Evolutionary conservation across 495 filamentous ascomycete species (phyloP), one percentile per base, ranked within the genome.

Genomic region (Hyaloscypha finlandica): DNA sequence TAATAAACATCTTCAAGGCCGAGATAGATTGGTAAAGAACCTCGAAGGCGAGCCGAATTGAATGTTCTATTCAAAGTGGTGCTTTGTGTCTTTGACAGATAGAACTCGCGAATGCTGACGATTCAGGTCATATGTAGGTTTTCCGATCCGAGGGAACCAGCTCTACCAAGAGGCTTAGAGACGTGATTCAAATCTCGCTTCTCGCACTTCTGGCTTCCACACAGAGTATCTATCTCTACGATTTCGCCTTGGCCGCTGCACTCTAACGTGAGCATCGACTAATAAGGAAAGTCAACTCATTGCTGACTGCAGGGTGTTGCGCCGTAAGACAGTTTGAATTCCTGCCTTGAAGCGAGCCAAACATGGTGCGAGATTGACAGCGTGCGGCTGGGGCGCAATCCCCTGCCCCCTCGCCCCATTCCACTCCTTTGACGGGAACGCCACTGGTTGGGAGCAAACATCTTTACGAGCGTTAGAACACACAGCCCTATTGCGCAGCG

Each of bases 381-480:
- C 25, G 25, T 25, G 25, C 25, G 25, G 25, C 25, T 25, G 25
- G 25, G 25, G 25, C 25, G 25, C 25, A 25, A 25, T 25, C 25
- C 25, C 25, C 25, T 25, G 25, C 25, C 25, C 25, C 25, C 25
- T 25, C 25, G n/a, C 25, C 25, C 2, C 2, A 2, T 25, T 25
- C 25, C 25, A 25, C 25, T 1, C 51, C 51, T 9, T 8, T n/a
- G 51, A 4, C 51, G 22, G 22, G 51, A 20, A 25, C 22, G 51
- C 51, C 51, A 20, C 8, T 53, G 19, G 31, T n/a, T 59, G 31
- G 30, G 39, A 37, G 29, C 22, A 59, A 59, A 59, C 32, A 37
- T 1, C 56, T 59, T 35, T n/a, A n/a, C n/a, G n/a, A n/a, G n/a
- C n/a, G n/a, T n/a, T 35, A 59, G 56, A 59, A 59, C 32, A 37